These are phyloP conservation scores for Rhodosporidiobolus sp. DNA, from an alignment of 768 basidiomycete species.

Conservation along the genomic window DNA sequence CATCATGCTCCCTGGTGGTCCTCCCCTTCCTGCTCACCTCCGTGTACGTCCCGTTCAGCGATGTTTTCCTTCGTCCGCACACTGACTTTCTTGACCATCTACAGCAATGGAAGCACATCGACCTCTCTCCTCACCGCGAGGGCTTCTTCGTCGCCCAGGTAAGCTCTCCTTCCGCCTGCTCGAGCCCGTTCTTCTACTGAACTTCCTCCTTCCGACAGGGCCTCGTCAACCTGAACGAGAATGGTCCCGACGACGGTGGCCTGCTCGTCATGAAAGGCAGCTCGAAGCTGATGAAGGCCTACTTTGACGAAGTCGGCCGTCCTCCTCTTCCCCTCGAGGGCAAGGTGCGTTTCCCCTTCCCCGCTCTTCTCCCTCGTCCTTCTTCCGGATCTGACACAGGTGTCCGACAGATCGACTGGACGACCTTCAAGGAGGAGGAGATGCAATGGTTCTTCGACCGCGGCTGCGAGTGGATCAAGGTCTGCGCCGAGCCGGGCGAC, in stretches of 20 bases:
- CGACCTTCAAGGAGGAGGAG: conserved; percentile 35
- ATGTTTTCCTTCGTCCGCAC: too few species aligned
- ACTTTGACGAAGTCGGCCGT: conserved; percentile 46
- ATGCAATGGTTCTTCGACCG: conserved; percentile 49
- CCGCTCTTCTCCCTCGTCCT: neutral
- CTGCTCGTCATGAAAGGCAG: conserved; percentile 50
- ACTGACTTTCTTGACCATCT: neutral
- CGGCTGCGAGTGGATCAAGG: conserved; percentile 49
- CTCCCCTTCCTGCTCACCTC: too few species aligned
- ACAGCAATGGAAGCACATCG: conserved; percentile 31
- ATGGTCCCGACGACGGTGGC: conserved; percentile 51
- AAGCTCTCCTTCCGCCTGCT: neutral
- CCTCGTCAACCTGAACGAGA: conserved; percentile 42
- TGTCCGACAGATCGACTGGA: conserved; percentile 12
- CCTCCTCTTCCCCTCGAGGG: conserved; percentile 34
- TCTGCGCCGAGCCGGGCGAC: conserved; percentile 44
- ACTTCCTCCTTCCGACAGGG: conserved; percentile 14
- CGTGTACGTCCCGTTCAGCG: neutral
- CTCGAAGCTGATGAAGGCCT: conserved; percentile 46
- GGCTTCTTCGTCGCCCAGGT: conserved; percentile 25
- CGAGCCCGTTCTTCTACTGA: neutral
- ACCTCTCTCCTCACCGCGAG: conserved; percentile 17
- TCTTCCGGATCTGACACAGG: neutral
- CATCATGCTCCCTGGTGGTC: too few species aligned
- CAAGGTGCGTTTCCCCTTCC: conserved; percentile 7